phyloP scores from a whole-genome alignment of 495 filamentous ascomycete genomes.

The Lophiotrema nucula region DNA sequence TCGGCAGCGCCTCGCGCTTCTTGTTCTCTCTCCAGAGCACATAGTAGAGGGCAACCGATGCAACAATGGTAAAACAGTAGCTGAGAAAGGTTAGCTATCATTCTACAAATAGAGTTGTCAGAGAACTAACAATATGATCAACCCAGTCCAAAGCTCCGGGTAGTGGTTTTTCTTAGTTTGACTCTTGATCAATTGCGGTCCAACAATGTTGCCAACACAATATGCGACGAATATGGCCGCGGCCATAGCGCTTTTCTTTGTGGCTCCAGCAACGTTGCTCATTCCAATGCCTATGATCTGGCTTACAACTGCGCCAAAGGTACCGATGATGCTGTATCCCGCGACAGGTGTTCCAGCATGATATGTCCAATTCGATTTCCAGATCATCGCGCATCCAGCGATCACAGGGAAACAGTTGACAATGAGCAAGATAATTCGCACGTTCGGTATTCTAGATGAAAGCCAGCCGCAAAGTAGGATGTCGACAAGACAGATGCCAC shows the following conservation, averaged over 20 bases:
- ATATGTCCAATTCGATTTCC: slow-evolving; percentile 65
- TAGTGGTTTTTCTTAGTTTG: slow-evolving; percentile 63
- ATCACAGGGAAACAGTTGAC: slow-evolving; percentile 68
- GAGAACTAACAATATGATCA: slow-evolving; percentile 64
- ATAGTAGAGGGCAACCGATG: slow-evolving; percentile 55
- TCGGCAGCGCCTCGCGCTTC: slow-evolving; percentile 43
- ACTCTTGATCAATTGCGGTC: slow-evolving; percentile 66
- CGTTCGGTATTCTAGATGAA: slow-evolving; percentile 58
- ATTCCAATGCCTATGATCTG: slow-evolving; percentile 67
- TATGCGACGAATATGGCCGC: slow-evolving; percentile 73
- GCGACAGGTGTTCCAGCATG: slow-evolving; percentile 62
- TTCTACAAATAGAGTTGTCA: not conserved
- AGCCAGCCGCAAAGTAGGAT: slow-evolving; percentile 66
- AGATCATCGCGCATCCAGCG: slow-evolving; percentile 71
- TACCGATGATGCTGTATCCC: slow-evolving; percentile 69
- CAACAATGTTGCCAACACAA: slow-evolving; percentile 70
- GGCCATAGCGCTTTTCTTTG: slow-evolving; percentile 74
- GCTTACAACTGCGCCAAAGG: slow-evolving; percentile 65
- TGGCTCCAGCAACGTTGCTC: slow-evolving; percentile 72
- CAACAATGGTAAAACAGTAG: slow-evolving; percentile 65
- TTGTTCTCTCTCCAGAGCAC: slow-evolving; percentile 59
- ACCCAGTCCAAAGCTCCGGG: slow-evolving; percentile 65
- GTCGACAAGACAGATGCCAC: slow-evolving; percentile 60
- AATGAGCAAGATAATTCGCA: slow-evolving; percentile 62
- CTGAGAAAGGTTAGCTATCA: slow-evolving; percentile 39